Conservation (phyloP, 805 yeast species). For the Cyberlindnera misumaiensis region DNA sequence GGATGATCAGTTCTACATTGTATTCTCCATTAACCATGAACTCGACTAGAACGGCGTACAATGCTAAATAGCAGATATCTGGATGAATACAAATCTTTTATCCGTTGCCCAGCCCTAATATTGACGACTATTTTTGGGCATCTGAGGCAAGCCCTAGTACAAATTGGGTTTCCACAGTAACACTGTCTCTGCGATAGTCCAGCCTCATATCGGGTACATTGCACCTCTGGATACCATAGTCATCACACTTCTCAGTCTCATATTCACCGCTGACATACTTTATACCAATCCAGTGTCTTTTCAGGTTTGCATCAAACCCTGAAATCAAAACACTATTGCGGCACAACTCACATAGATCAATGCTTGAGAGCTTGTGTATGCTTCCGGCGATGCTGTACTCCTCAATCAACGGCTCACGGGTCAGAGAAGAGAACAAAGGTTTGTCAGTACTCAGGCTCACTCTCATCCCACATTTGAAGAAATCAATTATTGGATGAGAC, state of each 20-base stretch:
- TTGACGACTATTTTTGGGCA: no score
- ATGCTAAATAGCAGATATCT: no score
- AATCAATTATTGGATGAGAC: conserved; percentile 19
- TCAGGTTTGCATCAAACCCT: conserved; percentile 20
- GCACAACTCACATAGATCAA: conserved; percentile 23
- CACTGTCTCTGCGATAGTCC: conserved; percentile 18
- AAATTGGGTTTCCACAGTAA: conserved; percentile 16
- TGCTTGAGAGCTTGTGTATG: conserved; percentile 20
- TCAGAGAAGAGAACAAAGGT: conserved; percentile 21
- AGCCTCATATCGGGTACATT: conserved; percentile 25
- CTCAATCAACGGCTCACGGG: conserved; percentile 25
- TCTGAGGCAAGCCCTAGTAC: no score
- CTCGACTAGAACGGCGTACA: no score
- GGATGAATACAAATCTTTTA: no score
- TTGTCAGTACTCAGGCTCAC: conserved; percentile 21
- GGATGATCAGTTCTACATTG: no score
- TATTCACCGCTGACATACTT: conserved; percentile 10
- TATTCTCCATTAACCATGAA: no score
- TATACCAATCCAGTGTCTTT: conserved; percentile 25
- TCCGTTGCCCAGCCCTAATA: no score
- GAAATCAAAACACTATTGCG: conserved; percentile 23
- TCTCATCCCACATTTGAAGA: conserved; percentile 21
- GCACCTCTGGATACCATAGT: conserved; percentile 20
- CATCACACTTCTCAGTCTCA: conserved; percentile 15
- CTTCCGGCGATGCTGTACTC: conserved; percentile 24